Percentiles rank a stretch among this genome's conserved stretches.
These are phyloP conservation scores for Pyracantha coccinea DNA, from an alignment of 331 rosid genomes.

Conservation along the genomic window DNA sequence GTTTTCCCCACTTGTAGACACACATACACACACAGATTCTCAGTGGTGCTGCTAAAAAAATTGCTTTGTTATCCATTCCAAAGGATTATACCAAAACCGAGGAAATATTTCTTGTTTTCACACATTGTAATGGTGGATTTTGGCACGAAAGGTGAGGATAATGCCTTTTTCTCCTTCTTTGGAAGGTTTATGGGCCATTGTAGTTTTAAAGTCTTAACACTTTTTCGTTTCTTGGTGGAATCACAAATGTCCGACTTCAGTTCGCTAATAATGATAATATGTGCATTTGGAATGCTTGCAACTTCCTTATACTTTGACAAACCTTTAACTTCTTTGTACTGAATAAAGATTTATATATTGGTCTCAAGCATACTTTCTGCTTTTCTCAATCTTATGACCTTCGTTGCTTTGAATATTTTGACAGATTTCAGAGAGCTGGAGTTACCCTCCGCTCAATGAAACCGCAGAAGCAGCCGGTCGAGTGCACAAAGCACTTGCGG, in stretches of 20 bases:
- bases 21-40: background rate
- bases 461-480: constrained; percentile 70
- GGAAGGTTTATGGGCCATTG: background rate
- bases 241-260: background rate
- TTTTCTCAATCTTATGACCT: background rate
- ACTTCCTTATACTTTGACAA: background rate
- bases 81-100: background rate
- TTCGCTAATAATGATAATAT: background rate
- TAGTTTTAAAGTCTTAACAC: background rate
- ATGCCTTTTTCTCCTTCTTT: background rate
- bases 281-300: background rate
- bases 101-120: background rate
- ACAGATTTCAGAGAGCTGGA: constrained; percentile 94
- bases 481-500: constrained; percentile 67
- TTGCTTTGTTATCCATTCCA: background rate
- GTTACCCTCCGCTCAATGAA: constrained; percentile 88
- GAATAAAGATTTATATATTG: background rate
- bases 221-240: background rate
- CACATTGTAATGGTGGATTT: background rate
- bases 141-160: background rate
- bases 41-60: background rate
- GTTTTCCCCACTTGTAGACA: background rate
- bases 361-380: background rate
- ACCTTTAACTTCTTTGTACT: background rate
- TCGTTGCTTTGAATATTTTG: background rate